phyloP scores from a whole-genome alignment of 345 rosid genomes.

The Syzygium jambos region DNA sequence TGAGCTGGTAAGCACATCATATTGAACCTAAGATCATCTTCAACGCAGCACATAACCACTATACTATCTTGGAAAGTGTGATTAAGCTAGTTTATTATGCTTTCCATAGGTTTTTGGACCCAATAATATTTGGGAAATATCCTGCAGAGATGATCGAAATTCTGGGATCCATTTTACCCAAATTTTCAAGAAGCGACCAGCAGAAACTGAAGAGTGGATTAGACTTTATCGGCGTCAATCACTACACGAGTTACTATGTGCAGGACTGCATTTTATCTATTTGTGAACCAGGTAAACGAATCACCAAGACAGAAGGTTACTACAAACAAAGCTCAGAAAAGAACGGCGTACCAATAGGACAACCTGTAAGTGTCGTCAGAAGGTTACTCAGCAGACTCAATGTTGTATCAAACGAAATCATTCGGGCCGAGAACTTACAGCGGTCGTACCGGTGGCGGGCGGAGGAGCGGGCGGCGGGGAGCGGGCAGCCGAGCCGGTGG shows the following conservation, averaged over 20 bases:
- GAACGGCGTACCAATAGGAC: constrained; percentile 37
- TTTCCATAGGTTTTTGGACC: constrained; percentile 54
- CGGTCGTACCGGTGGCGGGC: too few species aligned
- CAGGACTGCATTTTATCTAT: constrained; percentile 44
- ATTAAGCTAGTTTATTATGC: background rate
- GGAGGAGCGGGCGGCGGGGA: too few species aligned
- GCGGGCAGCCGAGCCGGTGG: too few species aligned
- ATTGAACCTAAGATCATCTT: background rate
- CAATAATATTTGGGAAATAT: constrained; percentile 48
- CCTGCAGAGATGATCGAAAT: constrained; percentile 45
- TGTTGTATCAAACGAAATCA: too few species aligned
- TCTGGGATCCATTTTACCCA: constrained; percentile 35
- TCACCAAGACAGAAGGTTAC: constrained; percentile 40
- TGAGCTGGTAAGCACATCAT: constrained; percentile 36
- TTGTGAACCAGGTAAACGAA: constrained; percentile 47
- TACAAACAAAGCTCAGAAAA: constrained; percentile 22
- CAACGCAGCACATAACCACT: background rate
- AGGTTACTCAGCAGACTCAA: too few species aligned
- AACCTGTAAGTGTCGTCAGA: constrained; percentile 24
- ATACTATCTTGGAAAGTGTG: background rate
- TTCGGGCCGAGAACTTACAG: too few species aligned
- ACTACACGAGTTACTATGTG: constrained; percentile 46
- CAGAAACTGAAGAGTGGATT: constrained; percentile 21
- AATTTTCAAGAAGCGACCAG: constrained; percentile 33
- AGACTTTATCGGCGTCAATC: constrained; percentile 70